Evolutionary conservation across 139 green algal species (phyloP), one percentile per base, ranked within the genome.

Genomic region (Picochlorum sp.): DNA sequence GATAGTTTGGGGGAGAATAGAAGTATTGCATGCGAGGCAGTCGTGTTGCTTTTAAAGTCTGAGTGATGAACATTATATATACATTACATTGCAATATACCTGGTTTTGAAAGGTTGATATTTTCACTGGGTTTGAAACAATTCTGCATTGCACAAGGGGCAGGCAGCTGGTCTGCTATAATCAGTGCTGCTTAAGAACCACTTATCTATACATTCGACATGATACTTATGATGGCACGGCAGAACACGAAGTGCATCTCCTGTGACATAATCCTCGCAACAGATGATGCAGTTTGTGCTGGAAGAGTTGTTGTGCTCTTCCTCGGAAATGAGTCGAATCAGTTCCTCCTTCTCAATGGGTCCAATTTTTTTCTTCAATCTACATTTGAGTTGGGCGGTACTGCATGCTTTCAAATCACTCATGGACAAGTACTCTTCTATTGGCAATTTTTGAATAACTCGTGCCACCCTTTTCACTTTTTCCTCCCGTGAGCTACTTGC

Each of bases 1-100:
- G 94, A 99, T 80, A 92, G 79, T 65, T 80, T 99, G 23, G 94
- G 94, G 1, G 94, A 99, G 81, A 94, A 96, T 81, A 79, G 94
- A 24, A 91, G 81, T 74, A 95, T 99, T 47, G 92, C 80, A 1
- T 96, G 88, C 77, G 88, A 99, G 60, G 87, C 89, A 4, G 94
- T 99, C 0, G 82, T 95, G 24, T 85, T 98, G 82, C 77, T 99
- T 46, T 23, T 66, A 2, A 56, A 58, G 18, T 60, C 62, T 65
- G 54, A 34, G 28, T 15, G 44, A 65, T 47, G 59, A 58, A 62
- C 4, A n/a, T 56, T 58, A 21, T 57, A 18, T 21, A 23, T 57
- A 26, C 32, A 57, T 68, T 59, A 59, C 23, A 38, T 30, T 38
- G 10, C 23, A n/a, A 20, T 41, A 11, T 13, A 41, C 34, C 14